Base-by-base conservation (phyloP, 2,329 filamentous ascomycete species). In the Nigrospora osmanthi region DNA sequence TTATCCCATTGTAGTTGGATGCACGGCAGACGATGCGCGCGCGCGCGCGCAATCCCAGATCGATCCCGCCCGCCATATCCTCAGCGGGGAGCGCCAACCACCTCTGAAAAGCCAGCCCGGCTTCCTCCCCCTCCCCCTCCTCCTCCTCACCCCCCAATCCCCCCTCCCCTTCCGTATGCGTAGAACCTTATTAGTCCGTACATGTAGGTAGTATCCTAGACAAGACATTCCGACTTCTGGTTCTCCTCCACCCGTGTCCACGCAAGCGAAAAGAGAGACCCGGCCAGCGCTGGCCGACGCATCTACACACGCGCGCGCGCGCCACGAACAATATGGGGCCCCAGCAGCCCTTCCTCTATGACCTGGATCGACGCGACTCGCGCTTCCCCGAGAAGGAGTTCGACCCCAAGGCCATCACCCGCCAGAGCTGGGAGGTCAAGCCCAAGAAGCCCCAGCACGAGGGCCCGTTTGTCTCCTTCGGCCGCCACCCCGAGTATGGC, bases 391-490 rank as follows among this genome's bases (percentile, higher is more conserved):
- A 57, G 42, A 60, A 58, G 37, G 51, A 52, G 14, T 62, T 48
- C 65, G 89, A 96, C 57, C 90, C 91, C 40, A 94, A 90, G 64
- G 85, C 87, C 48, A 77, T 89, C 40, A 90, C 89, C 17, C 78
- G 89, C 59, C 85, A 87, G 50, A 91, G 86, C 66, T 87, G 80
- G 71, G 70, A 80, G 58, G 76, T 80, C 12, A 78, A 79, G 44
- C 70, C 78, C 35, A 71, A 67, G 23, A 82, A 75, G 57, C 73
- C 78, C 36, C 84, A 85, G 72, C 76, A 74, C 38, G 73, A 86
- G 43, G 89, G 89, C 0, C 89, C 89, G 12, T 68, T 94, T 51
- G 68, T 96, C 50, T 78, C 85, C 48, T 85, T 95, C 72, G 93
- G 94, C 63, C 76, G 79, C 47, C 90, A 95, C 64, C 89, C 90